Evolutionary conservation across 1,284 basidiomycete species (phyloP), one percentile per base, ranked within the genome.

Genomic region (Erythrobasidium hasegawianum): DNA sequence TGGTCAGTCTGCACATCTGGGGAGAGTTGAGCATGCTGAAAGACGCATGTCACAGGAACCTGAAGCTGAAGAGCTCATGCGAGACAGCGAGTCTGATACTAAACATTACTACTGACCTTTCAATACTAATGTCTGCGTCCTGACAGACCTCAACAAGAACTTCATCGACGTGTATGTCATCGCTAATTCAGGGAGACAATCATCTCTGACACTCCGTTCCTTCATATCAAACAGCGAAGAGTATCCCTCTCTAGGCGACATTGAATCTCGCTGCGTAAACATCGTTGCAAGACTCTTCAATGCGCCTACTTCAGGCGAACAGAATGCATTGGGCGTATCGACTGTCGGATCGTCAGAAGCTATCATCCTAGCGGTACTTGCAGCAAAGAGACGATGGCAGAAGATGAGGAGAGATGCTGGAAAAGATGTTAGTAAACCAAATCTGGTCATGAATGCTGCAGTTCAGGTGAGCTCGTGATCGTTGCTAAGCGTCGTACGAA

Each of bases 291-390:
- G 74, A 5, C 72, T 78, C 1, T 77, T 77, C 74, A 72, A 78
- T 68, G 77, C 77, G 0, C 77, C 77, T 9, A 66, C 77, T 59
- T 67, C 40, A 20, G 59, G 20, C 14, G 38, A 64, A 16, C 38
- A 64, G 9, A 59, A 69, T 27, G 68, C 60, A 2, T 52, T 76
- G 11, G 76, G 76, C 39, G 75, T 76, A n/a, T 74, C 73, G 22
- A 78, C 76, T 2, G 71, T 78, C 45, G 77, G 77, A 11, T 76
- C 72, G 16, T 72, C 55, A 20, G 77, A 77, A 67, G 76, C 76
- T 11, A 76, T 76, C 62, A 77, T 77, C 56, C 71, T 77, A n/a
- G 72, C 75, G 14, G 74, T 75, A 8, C 68, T 77, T 10, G 75
- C 76, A 18, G 75, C 76, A 54, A 77, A 77, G 69, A 40, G 73